Evolutionary conservation across 1,284 basidiomycete species (phyloP), one percentile per base, ranked within the genome.

Genomic region (Marasmius fiardii): DNA sequence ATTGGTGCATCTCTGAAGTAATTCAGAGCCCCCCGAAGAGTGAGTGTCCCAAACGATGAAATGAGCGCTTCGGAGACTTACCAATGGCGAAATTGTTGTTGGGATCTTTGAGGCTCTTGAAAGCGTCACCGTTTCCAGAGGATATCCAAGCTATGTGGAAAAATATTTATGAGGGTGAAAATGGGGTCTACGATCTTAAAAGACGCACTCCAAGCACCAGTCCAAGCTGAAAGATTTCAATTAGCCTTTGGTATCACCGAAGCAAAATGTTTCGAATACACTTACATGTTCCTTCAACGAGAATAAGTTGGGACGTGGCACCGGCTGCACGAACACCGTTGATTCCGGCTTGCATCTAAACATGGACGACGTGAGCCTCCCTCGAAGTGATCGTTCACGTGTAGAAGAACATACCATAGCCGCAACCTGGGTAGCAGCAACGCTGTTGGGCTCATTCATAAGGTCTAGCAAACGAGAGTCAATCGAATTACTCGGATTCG

Each of bases 371-470:
- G 43, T 58, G 18, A 53, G 24, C 28, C n/a, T 21, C 21, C 37
- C 26, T 33, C 12, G 28, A n/a, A 33, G 18, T 53, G 26, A 33
- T 18, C 21, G 26, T 12, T 18, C 6, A 20, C 7, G 10, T 16
- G 24, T 4, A 16, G n/a, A 50, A 56, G 35, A n/a, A 45, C 73
- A 51, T 64, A 81, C 78, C 52, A 82, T 68, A 51, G 71, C 61
- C 61, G 76, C 78, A 23, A 79, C 80, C 31, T 69, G 72, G 23
- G 67, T 57, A 7, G 81, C 80, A 56, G 76, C 69, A 57, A 83
- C 81, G 57, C 70, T 77, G 60, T 84, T 65, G 34, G 84, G 84
- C 70, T 86, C 83, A 69, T 86, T 86, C 77, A 81, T 81, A 59
- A 85, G 64, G 62, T 85, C 71, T 72, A n/a, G n/a, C n/a, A 33